Evolutionary conservation across 2,329 filamentous ascomycete species (phyloP).

Genomic region (Fusarium marasasianum): DNA sequence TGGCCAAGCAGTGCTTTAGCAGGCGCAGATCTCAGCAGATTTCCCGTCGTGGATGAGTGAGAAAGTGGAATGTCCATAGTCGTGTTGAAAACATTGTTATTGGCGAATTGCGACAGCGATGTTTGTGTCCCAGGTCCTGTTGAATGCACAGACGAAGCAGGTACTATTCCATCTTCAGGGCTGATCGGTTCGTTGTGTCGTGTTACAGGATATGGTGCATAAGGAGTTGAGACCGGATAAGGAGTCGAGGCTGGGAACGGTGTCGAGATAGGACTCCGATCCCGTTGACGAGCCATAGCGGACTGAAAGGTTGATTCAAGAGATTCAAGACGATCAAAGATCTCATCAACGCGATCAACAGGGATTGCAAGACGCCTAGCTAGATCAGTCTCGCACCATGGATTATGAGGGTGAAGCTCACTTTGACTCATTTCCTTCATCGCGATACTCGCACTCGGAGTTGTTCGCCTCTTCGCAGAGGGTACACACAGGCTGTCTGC

Average conservation of each 20-base stretch:
- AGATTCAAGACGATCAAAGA: conserved; percentile 28
- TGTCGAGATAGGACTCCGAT: conserved; percentile 12
- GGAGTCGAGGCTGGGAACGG: conserved; percentile 13
- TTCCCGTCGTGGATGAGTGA: conserved; percentile 29
- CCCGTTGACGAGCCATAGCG: conserved; percentile 14
- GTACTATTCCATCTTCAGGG: conserved; percentile 4
- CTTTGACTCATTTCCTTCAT: conserved; percentile 13
- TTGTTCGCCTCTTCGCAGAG: conserved; percentile 35
- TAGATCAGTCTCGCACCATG: not conserved
- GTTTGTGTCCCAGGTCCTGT: conserved; percentile 17
- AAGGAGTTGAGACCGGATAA: not conserved
- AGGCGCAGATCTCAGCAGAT: conserved; percentile 22
- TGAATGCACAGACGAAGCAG: conserved; percentile 18
- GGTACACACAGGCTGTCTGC: conserved; percentile 28
- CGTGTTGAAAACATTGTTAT: conserved; percentile 35
- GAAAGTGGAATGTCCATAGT: conserved; percentile 35
- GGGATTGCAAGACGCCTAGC: not conserved
- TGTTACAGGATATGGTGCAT: not conserved
- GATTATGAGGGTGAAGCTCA: not conserved
- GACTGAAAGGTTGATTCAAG: conserved; percentile 22
- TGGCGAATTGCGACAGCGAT: conserved; percentile 26
- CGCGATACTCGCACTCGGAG: conserved; percentile 31
- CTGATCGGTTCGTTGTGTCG: conserved; percentile 18
- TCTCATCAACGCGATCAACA: conserved; percentile 31
- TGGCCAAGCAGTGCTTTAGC: conserved; percentile 20